Base-by-base conservation (phyloP, 2,329 filamentous ascomycete genomes). In the Monosporascus sp. region DNA sequence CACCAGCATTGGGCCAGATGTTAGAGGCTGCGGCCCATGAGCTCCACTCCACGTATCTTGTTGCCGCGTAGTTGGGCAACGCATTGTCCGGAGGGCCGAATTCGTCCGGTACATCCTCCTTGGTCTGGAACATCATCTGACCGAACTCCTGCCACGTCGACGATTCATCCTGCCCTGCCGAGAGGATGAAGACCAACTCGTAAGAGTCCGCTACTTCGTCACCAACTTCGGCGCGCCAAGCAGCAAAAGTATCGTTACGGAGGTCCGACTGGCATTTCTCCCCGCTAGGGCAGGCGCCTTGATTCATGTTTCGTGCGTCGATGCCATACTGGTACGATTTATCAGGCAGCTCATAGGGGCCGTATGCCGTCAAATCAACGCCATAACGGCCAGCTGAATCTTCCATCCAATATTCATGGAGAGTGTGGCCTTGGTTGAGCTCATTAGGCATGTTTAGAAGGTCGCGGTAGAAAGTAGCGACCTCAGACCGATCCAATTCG, bases 321-420 rank as follows among this genome's bases (percentile, higher is more conserved):
- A 81, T 62, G 11, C 78, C 78, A 49, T 81, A 80, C 58, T 80
- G 76, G 53, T 74, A 80, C 1, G 72, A 72, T 27, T 70, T 66
- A 2, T 65, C 64, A 1, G 78, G 78, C 64, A 81, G 66, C n/a
- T 68, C 67, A 53, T 81, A 81, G 0, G 77, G 70, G 0, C 78
- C 78, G 53, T 79, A 81, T 0, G 74, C 73, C 0, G 77, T 80
- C 61, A 81, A 58, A 52, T 80, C 75, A 8, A 80, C 78, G 16
- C 78, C 78, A 54, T 74, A 81, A 19, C 74, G 71, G 3, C 78
- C 78, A 14, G 71, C 74, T 1, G 76, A 79, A 62, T 81, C 78
- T 50, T 77, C 77, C 78, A 80, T 81, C 78, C 78, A 81, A 60
- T 81, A 81, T 63, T 81, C 77, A 54, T 81, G 78, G 2, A 81